These are phyloP conservation scores for Pyrenochaeta sp. DNA, from an alignment of 2,329 filamentous ascomycete genomes.

Conservation along the genomic window DNA sequence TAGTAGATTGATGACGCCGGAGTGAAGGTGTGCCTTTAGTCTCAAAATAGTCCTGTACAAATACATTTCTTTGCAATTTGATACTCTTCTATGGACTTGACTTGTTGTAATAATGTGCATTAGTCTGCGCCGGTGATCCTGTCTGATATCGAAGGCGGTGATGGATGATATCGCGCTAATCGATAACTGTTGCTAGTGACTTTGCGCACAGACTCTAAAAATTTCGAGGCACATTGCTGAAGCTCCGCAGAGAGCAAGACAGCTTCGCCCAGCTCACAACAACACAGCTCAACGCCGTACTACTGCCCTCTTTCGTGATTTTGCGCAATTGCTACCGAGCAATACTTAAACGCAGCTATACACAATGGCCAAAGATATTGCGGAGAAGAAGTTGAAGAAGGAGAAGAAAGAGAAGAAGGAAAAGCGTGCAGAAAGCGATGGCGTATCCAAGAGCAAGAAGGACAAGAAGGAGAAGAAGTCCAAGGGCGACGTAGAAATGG, in stretches of 20 bases:
- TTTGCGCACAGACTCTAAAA: constrained; percentile 6
- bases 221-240: constrained; percentile 16
- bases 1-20: constrained; percentile 31
- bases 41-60: constrained; percentile 38
- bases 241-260: constrained; percentile 13
- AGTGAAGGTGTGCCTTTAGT: constrained; percentile 22
- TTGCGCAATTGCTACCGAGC: neutral
- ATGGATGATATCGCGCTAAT: constrained; percentile 6
- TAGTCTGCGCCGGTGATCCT: no score
- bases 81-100: neutral
- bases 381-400: constrained; percentile 53
- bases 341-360: constrained; percentile 7
- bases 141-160: no score
- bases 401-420: constrained; percentile 73
- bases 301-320: neutral
- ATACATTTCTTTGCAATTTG: constrained; percentile 17
- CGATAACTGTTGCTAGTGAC: constrained; percentile 6
- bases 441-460: constrained; percentile 63
- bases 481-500: constrained; percentile 64
- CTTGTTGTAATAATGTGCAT: neutral
- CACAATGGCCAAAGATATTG: constrained; percentile 48
- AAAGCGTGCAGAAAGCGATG: constrained; percentile 62
- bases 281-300: neutral
- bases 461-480: constrained; percentile 72
- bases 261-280: constrained; percentile 18